phyloP scores from a whole-genome alignment of 495 filamentous ascomycete genomes.

The Aspergillus taichungensis region DNA sequence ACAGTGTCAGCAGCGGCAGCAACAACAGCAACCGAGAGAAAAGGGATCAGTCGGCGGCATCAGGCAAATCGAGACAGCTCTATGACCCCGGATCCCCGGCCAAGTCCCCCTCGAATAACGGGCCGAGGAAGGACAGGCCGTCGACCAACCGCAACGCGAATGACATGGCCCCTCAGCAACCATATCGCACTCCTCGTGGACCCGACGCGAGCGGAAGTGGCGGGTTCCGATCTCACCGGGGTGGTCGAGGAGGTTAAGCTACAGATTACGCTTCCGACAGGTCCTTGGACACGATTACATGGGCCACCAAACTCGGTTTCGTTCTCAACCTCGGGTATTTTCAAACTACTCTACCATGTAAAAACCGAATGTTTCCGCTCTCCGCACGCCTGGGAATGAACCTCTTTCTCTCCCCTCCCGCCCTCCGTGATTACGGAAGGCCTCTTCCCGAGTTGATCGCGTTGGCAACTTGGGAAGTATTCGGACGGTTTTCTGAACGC shows the following conservation, averaged over 20 bases:
- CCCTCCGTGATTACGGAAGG: conserved; percentile 31
- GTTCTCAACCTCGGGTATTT: neutral
- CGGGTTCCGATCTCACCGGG: conserved; percentile 57
- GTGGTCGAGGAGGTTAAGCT: conserved; percentile 30
- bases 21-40: conserved; percentile 32
- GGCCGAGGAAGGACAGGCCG: conserved; percentile 41
- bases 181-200: conserved; percentile 60
- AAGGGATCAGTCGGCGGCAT: conserved; percentile 39
- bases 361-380: neutral
- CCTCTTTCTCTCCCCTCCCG: neutral
- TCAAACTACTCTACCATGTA: neutral
- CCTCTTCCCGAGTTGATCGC: conserved; percentile 49
- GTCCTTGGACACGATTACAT: too few relatives aligned
- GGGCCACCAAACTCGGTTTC: neutral
- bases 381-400: neutral
- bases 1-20: conserved; percentile 11
- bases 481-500: conserved; percentile 47
- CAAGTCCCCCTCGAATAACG: conserved; percentile 47
- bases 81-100: conserved; percentile 66
- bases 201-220: conserved; percentile 69
- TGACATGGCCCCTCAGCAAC: conserved; percentile 43
- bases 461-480: conserved; percentile 50
- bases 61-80: conserved; percentile 42
- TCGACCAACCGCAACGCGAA: conserved; percentile 27
- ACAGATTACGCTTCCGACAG: neutral